Evolutionary conservation across 2,329 filamentous ascomycete species (phyloP).

Genomic region (Fusarium oligoseptatum): DNA sequence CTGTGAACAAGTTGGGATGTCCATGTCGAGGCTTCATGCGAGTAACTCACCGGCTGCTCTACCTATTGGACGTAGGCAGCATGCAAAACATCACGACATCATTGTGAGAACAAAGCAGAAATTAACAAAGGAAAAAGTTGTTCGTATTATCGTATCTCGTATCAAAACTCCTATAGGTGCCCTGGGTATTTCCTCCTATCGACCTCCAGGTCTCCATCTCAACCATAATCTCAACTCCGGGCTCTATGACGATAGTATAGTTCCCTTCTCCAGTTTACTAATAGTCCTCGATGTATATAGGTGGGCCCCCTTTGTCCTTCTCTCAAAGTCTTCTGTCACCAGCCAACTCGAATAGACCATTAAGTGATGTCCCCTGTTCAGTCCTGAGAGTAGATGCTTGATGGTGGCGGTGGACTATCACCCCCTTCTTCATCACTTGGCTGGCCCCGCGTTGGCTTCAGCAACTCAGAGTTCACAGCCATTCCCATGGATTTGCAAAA

Average conservation of each 20-base stretch:
- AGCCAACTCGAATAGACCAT: neutral
- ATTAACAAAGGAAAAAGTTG: neutral
- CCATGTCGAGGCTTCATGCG: neutral
- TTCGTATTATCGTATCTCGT: neutral
- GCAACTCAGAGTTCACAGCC: neutral
- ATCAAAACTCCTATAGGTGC: neutral
- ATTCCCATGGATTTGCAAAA: slow-evolving; percentile 24
- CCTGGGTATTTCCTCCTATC: slow-evolving; percentile 2
- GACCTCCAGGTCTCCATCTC: neutral
- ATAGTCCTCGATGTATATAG: neutral
- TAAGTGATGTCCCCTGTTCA: neutral
- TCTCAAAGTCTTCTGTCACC: neutral
- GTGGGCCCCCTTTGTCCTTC: neutral
- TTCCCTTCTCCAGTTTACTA: neutral
- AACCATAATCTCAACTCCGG: neutral
- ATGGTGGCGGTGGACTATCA: neutral
- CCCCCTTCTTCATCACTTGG: neutral
- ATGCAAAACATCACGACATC: neutral
- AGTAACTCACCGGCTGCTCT: neutral
- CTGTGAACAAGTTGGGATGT: neutral
- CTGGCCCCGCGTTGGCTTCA: neutral
- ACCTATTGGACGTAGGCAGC: neutral
- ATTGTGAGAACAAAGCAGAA: neutral
- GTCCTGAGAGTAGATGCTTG: neutral
- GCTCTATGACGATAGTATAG: neutral